Conservation (phyloP, 306 rosid genomes). For the Parietaria judaica region DNA sequence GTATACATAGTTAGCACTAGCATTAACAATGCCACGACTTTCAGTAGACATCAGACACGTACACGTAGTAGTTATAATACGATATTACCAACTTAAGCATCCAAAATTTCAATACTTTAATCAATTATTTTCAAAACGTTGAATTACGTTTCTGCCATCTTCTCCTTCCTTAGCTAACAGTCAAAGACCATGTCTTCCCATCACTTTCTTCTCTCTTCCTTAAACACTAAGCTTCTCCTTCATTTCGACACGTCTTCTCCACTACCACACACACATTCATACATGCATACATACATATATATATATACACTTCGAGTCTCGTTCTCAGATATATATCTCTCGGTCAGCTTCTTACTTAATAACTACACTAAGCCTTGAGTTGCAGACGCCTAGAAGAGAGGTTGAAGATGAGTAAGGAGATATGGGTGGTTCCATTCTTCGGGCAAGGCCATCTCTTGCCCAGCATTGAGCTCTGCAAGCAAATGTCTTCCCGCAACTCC, state of each 20-base stretch:
- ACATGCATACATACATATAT: too few relatives aligned
- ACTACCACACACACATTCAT: too few relatives aligned
- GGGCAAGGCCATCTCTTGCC: conserved; percentile 73
- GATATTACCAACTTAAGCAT: too few relatives aligned
- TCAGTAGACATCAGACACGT: too few relatives aligned
- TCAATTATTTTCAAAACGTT: not conserved
- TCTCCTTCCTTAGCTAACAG: conserved; percentile 5
- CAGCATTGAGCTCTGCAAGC: conserved; percentile 52
- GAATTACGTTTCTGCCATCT: too few relatives aligned
- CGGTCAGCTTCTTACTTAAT: too few relatives aligned
- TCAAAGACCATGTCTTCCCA: not conserved
- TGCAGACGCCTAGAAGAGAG: not conserved
- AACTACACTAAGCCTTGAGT: too few relatives aligned
- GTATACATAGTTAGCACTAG: too few relatives aligned
- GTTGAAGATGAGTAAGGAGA: conserved; percentile 31
- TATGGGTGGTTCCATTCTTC: conserved; percentile 43
- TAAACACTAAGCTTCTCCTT: conserved; percentile 9
- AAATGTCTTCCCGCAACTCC: conserved; percentile 36
- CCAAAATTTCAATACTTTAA: not conserved
- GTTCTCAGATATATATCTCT: too few relatives aligned
- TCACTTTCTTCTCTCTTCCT: not conserved
- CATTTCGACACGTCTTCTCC: not conserved
- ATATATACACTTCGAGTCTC: too few relatives aligned
- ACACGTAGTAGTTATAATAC: too few relatives aligned
- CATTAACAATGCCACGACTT: too few relatives aligned